Conservation (phyloP, 495 filamentous ascomycete genomes). For the Aspergillus wentii region DNA sequence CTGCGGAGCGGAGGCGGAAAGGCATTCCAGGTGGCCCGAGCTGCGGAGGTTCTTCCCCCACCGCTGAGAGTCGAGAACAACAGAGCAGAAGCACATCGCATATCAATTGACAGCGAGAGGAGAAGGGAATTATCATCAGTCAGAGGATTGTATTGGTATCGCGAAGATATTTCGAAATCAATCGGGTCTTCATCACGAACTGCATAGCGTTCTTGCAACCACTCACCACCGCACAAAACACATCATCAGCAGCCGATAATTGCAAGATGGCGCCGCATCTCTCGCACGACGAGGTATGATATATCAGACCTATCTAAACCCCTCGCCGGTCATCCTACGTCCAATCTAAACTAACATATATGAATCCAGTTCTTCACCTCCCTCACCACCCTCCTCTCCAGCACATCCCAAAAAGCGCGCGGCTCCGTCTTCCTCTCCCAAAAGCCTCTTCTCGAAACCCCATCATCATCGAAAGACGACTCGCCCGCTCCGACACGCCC, state of each 20-base stretch:
- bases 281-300: slow-evolving; percentile 67
- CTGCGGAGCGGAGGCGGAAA: slow-evolving; percentile 6
- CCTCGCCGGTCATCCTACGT: slow-evolving; percentile 8
- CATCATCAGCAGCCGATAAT: slow-evolving; percentile 7
- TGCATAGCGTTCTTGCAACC: too few species aligned
- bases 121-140: too few species aligned
- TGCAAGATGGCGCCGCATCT: slow-evolving; percentile 53
- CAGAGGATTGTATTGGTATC: too few species aligned
- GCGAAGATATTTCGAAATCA: too few species aligned
- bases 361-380: slow-evolving; percentile 73
- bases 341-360: slow-evolving; percentile 11
- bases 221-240: slow-evolving; percentile 1
- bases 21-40: slow-evolving; percentile 11
- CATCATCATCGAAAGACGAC: slow-evolving; percentile 6
- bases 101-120: too few species aligned
- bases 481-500: slow-evolving; percentile 42
- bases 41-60: slow-evolving; percentile 3
- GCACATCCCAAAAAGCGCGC: slow-evolving; percentile 60
- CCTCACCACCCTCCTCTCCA: slow-evolving; percentile 68
- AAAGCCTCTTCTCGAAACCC: slow-evolving; percentile 48
- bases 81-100: too few species aligned
- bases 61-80: slow-evolving; percentile 1
- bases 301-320: too few species aligned
- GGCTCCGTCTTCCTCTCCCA: slow-evolving; percentile 82
- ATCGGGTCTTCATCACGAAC: too few species aligned